Evolutionary conservation across 73 alveolate genomes (phyloP), one percentile per base, ranked within the genome.

Genomic region (Loxodes magnus): DNA sequence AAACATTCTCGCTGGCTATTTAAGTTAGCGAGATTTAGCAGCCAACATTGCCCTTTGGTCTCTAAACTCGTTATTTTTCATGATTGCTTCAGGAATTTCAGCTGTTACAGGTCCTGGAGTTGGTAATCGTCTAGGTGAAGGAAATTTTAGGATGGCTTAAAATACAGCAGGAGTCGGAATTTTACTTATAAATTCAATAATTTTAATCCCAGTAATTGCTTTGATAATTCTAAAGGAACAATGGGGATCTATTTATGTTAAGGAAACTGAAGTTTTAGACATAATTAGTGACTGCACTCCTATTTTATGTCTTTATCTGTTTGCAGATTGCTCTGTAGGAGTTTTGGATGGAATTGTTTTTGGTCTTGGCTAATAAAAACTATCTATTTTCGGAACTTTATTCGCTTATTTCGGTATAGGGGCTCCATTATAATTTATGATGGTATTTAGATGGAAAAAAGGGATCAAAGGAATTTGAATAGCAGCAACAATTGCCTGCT

Each of bases 11-110:
- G 62, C 71, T 6, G 56, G 65, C 15, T 27, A 19, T 21, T 21
- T 65, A 17, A 19, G 53, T 1, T 56, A 43, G 7, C 44, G 31
- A 9, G 44, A 62, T 0, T 17, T 43, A 39, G 79, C 71, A 6
- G 39, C 71, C 22, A 37, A 65, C 17, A 71, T 65, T 26, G 42
- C 64, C 5, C 35, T 65, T 36, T 10, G 44, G 3, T 27, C 38
- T 12, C 25, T 30, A 4, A 7, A 55, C 25, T 19, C 39, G 23
- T 4, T 38, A 6, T 21, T 26, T 4, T 52, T 35, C 42, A 25
- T 28, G 38, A 35, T 55, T 3, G 38, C 78, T 0, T 33, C 27
- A 6, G 70, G 70, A 15, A 37, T 64, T 5, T 7, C 39, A 5
- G 17, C 17, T 16, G 23, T 60, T 20, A 34, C 37, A 20, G 48